Conservation (phyloP, 2,329 filamentous ascomycete species). For the Aspergillus thermomutatus region DNA sequence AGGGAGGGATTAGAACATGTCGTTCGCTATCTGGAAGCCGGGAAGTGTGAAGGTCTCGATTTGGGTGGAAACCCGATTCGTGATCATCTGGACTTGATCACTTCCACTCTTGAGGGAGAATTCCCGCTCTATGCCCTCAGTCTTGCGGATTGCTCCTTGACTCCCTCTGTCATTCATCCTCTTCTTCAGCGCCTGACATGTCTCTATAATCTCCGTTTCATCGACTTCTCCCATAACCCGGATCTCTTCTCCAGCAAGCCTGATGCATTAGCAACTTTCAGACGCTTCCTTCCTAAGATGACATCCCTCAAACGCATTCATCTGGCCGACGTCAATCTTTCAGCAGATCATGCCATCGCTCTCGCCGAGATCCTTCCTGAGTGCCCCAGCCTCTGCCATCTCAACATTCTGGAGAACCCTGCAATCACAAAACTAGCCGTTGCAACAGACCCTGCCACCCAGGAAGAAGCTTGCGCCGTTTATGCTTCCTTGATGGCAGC, state of each 20-base stretch:
- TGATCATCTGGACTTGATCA: slow-evolving; percentile 47
- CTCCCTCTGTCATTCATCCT: slow-evolving; percentile 66
- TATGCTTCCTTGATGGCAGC: slow-evolving; percentile 91
- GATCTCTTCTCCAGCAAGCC: slow-evolving; percentile 71
- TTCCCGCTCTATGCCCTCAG: slow-evolving; percentile 75
- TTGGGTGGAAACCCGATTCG: slow-evolving; percentile 77
- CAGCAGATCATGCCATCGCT: slow-evolving; percentile 83
- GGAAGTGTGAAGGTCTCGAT: slow-evolving; percentile 82
- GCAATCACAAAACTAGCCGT: slow-evolving; percentile 63
- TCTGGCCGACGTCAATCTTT: slow-evolving; percentile 78
- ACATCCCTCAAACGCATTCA: slow-evolving; percentile 77
- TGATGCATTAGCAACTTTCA: slow-evolving; percentile 69
- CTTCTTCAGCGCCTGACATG: slow-evolving; percentile 71
- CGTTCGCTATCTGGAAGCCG: slow-evolving; percentile 69
- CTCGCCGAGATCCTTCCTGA: slow-evolving; percentile 89
- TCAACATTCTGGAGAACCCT: slow-evolving; percentile 81
- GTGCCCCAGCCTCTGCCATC: slow-evolving; percentile 72
- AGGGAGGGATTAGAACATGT: slow-evolving; percentile 72
- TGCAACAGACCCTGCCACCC: slow-evolving; percentile 71
- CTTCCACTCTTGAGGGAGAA: slow-evolving; percentile 37
- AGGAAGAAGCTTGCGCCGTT: slow-evolving; percentile 91
- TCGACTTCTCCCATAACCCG: slow-evolving; percentile 88
- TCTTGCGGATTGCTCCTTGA: slow-evolving; percentile 79
- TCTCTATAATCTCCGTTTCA: slow-evolving; percentile 73
- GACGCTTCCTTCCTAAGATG: slow-evolving; percentile 82